A percentile compares a stretch with the other conserved stretches of the same genome.
Conservation (phyloP, 2,329 filamentous ascomycete species). For the Dactylonectria estremocensis region DNA sequence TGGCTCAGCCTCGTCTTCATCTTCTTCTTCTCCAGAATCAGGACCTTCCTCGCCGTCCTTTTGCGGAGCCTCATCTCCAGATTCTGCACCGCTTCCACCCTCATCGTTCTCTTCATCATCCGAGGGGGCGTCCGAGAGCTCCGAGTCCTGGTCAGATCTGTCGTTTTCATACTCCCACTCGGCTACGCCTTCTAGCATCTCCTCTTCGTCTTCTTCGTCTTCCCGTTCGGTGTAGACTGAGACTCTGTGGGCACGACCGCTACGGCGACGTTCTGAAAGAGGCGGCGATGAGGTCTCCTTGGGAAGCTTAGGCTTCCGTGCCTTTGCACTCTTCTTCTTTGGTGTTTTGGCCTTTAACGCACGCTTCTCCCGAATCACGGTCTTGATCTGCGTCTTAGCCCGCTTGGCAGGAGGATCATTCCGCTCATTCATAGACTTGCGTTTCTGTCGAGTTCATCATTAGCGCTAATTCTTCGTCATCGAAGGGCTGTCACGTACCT, state of each 20-base stretch:
- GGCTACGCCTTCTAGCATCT: constrained; percentile 74
- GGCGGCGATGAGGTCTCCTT: constrained; percentile 52
- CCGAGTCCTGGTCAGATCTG: constrained; percentile 32
- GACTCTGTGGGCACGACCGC: constrained; percentile 64
- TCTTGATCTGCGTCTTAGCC: constrained; percentile 56
- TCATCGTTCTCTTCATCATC: constrained; percentile 32
- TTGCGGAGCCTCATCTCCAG: constrained; percentile 23
- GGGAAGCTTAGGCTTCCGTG: constrained; percentile 48
- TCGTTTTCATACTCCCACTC: constrained; percentile 68
- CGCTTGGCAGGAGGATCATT: constrained; percentile 60
- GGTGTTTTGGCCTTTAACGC: constrained; percentile 55
- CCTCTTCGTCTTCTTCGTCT: constrained; percentile 71
- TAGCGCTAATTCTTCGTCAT: constrained; percentile 36
- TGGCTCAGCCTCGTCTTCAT: constrained; percentile 39
- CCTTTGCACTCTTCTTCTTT: constrained; percentile 54
- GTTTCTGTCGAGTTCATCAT: constrained; percentile 63
- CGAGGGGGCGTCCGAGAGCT: constrained; percentile 42
- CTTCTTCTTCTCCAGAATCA: constrained; percentile 39
- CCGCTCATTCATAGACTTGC: constrained; percentile 68
- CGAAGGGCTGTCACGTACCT: constrained; percentile 59
- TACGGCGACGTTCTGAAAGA: constrained; percentile 67
- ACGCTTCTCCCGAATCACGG: constrained; percentile 55
- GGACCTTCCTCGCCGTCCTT: constrained; percentile 36
- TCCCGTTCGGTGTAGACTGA: constrained; percentile 71
- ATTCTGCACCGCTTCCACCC: constrained; percentile 30